Evolutionary conservation across 139 green algal species (phyloP), one percentile per base, ranked within the genome.

Genomic region (Desmodesmus armatus): DNA sequence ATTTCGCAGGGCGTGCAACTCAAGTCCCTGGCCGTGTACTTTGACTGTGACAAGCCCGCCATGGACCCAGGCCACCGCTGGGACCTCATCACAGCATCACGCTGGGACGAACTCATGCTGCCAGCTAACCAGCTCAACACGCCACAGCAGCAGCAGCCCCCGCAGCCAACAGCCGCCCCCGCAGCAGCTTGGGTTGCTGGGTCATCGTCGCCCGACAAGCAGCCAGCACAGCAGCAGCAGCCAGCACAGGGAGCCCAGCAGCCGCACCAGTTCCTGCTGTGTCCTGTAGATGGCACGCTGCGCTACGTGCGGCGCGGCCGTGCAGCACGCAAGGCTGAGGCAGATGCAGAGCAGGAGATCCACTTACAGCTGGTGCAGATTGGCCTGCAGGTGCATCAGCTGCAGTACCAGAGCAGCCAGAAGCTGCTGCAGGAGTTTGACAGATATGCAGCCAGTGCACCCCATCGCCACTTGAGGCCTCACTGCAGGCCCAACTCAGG

Each of bases 21-120:
- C 49, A 67, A 81, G 27, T 87, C 92, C 39, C 88, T 97, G 55
- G 88, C 89, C 5, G 15, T 95, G 1, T 98, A 98, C 88, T 97
- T 98, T 91, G 95, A 98, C 70, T 92, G 93, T 27, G 92, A 91
- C 43, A 47, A 60, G 2, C 58, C 88, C 17, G 74, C 91, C 9
- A 89, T 94, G 90, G 31, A 87, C 23, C 89, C 80, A 0, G 58
- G 72, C 66, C 69, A 78, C 27, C 40, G 37, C 31, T 98, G 95
- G 93, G 49, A 58, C 5, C 44, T 84, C 1, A 74, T 97, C 70
- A 77, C 62, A 33, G 62, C n/a, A 0, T 63, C 82, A 5, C 81
- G 94, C 15, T 98, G 95, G 95, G 93, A 97, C 63, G 67, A 65
- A 37, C 92, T 96, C 66, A 96, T 98, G 84, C 72, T 90, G 65